Evolutionary conservation across 2,329 filamentous ascomycete genomes (phyloP).

Genomic region (Aspergillus ustus): DNA sequence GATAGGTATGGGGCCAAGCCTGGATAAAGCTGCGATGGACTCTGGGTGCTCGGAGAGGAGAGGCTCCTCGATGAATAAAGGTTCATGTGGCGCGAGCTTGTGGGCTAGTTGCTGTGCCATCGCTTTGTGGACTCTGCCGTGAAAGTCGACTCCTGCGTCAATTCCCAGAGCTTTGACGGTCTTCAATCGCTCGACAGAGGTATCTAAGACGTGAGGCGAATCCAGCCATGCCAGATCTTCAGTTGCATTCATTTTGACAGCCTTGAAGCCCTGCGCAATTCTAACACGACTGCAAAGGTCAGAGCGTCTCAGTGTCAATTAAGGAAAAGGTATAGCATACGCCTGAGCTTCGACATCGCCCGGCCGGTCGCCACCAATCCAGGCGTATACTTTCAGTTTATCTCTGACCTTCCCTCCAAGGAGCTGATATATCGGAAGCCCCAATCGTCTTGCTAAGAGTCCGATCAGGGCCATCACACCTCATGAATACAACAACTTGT

Average conservation of each 20-base stretch:
- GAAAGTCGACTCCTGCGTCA: conserved; percentile 77
- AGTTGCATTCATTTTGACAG: conserved; percentile 80
- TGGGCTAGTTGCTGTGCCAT: conserved; percentile 78
- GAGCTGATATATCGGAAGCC: conserved; percentile 73
- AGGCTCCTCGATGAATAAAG: conserved; percentile 78
- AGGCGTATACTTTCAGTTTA: conserved; percentile 73
- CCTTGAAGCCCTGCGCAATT: conserved; percentile 46
- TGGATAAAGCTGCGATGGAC: conserved; percentile 65
- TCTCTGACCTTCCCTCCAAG: conserved; percentile 74
- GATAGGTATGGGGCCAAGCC: conserved; percentile 66
- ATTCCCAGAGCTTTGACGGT: conserved; percentile 68
- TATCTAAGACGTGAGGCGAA: conserved; percentile 58
- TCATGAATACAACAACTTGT: not conserved
- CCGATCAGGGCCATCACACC: not conserved
- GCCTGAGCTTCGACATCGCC: conserved; percentile 65
- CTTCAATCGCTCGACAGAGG: conserved; percentile 5
- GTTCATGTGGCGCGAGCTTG: conserved; percentile 68
- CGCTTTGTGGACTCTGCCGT: conserved; percentile 76
- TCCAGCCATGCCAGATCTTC: conserved; percentile 79
- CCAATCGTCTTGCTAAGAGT: conserved; percentile 53
- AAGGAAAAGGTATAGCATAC: not conserved
- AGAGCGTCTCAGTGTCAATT: not conserved
- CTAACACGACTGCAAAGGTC: conserved; percentile 28
- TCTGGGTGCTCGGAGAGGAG: conserved; percentile 68
- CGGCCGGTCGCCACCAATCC: conserved; percentile 78